Percentiles rank a stretch among this genome's conserved stretches.
These are phyloP conservation scores for Auriscalpium orientale DNA, from an alignment of 768 basidiomycete species.

Conservation along the genomic window DNA sequence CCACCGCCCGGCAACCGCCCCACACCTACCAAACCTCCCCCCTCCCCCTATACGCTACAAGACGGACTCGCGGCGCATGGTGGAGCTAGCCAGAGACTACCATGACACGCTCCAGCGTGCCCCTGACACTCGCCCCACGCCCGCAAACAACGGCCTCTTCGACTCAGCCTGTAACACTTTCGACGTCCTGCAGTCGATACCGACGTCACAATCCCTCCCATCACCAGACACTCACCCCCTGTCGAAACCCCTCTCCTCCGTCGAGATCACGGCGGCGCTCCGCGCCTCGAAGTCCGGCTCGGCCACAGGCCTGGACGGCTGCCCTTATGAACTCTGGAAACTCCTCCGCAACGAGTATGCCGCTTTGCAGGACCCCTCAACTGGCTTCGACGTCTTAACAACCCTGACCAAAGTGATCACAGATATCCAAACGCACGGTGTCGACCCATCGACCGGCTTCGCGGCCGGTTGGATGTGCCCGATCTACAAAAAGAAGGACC, in stretches of 20 bases:
- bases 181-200: neutral
- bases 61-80: neutral
- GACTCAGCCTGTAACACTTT: no score
- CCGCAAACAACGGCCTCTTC: no score
- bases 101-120: neutral
- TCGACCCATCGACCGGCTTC: neutral
- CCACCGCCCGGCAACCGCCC: neutral
- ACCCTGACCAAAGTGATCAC: neutral
- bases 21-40: neutral
- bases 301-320: neutral
- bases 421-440: conserved; percentile 11
- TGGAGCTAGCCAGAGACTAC: neutral
- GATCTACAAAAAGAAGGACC: neutral
- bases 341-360: no score
- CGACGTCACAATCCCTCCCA: neutral
- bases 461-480: neutral
- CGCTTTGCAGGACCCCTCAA: neutral
- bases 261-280: neutral
- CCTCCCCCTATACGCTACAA: neutral
- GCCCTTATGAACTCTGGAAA: neutral
- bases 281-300: neutral
- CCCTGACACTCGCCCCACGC: neutral
- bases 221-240: neutral
- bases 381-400: neutral
- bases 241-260: neutral